Evolutionary conservation across 331 rosid genomes (phyloP).

Genomic region (Acacia pycnantha): DNA sequence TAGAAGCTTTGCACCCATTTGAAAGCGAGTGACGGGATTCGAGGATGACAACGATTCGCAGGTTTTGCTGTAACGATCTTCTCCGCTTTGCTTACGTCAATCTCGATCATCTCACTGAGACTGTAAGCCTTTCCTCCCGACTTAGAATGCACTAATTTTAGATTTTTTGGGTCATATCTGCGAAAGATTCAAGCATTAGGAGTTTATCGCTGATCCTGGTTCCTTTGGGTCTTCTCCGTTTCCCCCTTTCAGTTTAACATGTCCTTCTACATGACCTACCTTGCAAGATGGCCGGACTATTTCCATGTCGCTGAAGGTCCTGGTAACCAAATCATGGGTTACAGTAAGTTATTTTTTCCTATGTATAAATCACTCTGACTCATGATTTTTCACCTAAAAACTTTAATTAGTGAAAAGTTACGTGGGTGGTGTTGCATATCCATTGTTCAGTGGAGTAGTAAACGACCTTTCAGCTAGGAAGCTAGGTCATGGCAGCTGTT

Average conservation of each 20-base stretch:
- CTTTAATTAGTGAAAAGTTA: background rate
- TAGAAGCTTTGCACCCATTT: background rate
- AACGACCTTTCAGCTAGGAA: background rate
- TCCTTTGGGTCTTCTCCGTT: background rate
- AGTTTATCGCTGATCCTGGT: background rate
- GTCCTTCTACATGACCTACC: slow-evolving; percentile 97
- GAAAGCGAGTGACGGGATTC: background rate
- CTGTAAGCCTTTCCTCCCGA: slow-evolving; percentile 41
- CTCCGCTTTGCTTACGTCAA: slow-evolving; percentile 86
- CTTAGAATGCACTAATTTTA: background rate
- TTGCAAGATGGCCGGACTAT: slow-evolving; percentile 97
- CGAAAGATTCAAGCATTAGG: background rate
- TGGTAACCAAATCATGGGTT: slow-evolving; percentile 85
- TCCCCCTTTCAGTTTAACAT: slow-evolving; percentile 67
- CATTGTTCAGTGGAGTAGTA: background rate
- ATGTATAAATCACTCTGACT: background rate
- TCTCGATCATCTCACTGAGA: slow-evolving; percentile 96
- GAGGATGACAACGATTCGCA: slow-evolving; percentile 84
- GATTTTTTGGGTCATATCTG: background rate
- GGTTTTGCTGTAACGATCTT: slow-evolving; percentile 95
- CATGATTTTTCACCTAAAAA: background rate
- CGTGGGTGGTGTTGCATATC: background rate
- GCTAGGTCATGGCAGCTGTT: background rate
- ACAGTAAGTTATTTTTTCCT: slow-evolving; percentile 56
- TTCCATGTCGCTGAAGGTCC: slow-evolving; percentile 92